These are phyloP conservation scores for Raddia guianensis DNA, from an alignment of 176 grass and related monocot species.

Conservation along the genomic window DNA sequence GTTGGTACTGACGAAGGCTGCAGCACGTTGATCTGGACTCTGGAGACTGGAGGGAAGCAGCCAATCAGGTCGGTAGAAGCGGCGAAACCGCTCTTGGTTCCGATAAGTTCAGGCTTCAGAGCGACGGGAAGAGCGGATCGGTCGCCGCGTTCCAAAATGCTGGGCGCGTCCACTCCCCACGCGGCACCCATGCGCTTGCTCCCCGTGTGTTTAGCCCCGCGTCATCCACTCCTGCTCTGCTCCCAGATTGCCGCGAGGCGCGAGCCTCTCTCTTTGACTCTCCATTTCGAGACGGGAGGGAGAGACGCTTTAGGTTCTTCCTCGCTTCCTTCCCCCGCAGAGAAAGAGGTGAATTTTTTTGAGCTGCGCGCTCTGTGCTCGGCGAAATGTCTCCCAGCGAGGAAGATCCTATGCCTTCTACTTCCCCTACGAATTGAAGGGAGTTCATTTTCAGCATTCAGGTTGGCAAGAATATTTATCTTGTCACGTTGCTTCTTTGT, in stretches of 20 bases:
- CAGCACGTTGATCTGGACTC: neutral
- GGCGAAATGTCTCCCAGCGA: constrained; percentile 12
- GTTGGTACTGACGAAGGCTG: neutral
- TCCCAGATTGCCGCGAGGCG: constrained; percentile 30
- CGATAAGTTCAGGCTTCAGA: constrained; percentile 28
- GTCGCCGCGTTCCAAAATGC: constrained; percentile 10
- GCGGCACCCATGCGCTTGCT: constrained; percentile 45
- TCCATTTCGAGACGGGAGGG: neutral
- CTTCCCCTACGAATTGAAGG: neutral
- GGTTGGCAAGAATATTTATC: neutral
- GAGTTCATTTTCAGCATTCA: neutral
- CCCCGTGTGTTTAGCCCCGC: neutral
- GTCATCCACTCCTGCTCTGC: neutral
- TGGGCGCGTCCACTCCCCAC: constrained; percentile 20
- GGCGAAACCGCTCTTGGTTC: neutral
- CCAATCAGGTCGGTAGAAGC: neutral
- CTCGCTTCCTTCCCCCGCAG: neutral
- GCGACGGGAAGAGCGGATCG: neutral
- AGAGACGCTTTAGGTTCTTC: neutral
- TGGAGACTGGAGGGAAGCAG: too few species aligned
- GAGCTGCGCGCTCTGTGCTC: neutral
- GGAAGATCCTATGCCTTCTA: neutral
- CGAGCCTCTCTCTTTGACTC: too few species aligned
- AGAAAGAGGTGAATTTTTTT: neutral
- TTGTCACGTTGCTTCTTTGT: neutral